Evolutionary conservation across 345 rosid species (phyloP), one percentile per base, ranked within the genome.

Genomic region (Mallotus nudiflorus): DNA sequence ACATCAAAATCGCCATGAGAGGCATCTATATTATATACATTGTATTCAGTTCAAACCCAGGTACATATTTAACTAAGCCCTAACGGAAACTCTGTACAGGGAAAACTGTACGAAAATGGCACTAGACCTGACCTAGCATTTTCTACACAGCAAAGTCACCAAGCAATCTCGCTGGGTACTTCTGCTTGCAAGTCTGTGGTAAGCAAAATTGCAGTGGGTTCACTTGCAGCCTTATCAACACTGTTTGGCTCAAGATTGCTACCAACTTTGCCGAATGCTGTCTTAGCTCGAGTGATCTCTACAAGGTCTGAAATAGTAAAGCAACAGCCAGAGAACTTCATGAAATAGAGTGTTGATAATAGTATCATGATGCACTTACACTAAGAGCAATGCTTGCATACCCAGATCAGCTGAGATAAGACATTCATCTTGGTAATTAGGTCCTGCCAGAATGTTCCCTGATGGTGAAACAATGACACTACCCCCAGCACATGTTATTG

Each of bases 381-480:
- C 14, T 39, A 20, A n/a, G 16, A 33, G 9, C n/a, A 59, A 16
- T 33, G 18, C 20, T 25, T 15, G 10, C 11, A 28, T 66, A 66
- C 72, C 75, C 25, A 76, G 56, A 24, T 70, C 75, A 59, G 72
- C 75, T 66, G 72, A 76, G 66, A 76, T 48, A 14, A 65, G 72
- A 52, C 67, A 70, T 66, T 66, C 80, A 18, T 72, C 75, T 22
- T 33, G 24, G 63, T 76, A 61, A 66, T 71, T 53, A 45, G 80
- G 75, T 15, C 75, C 72, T 1, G 75, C 75, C 51, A 76, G 61
- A 55, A 71, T 22, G 35, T 56, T 35, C 18, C 80, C 80, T 2
- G 64, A 63, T 22, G 80, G 75, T 14, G 75, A 76, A 14, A 70
- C 62, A 61, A 76, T 76, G 24, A 76, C 62, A 53, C 72, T 76